Evolutionary conservation across 1,284 basidiomycete genomes (phyloP).

Genomic region (Butyriboletus appendiculatus): DNA sequence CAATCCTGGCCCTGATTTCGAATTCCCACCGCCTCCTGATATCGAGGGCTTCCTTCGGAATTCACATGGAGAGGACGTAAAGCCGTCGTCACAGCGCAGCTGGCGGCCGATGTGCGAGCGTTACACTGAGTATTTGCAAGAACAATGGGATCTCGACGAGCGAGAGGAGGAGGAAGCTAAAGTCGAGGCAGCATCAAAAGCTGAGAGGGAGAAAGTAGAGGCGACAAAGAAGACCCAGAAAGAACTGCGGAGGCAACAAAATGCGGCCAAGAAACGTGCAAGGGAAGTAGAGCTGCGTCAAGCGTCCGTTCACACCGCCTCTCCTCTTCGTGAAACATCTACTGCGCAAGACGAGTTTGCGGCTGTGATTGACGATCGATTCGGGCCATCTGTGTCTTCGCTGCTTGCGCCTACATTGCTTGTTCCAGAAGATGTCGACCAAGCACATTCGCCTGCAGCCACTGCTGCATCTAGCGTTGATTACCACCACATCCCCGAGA

Average conservation of each 20-base stretch:
- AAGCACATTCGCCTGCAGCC: conserved; percentile 49
- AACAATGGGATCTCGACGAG: conserved; percentile 72
- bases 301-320: conserved; percentile 28
- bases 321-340: conserved; percentile 31
- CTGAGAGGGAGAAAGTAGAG: conserved; percentile 45
- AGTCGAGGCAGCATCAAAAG: conserved; percentile 40
- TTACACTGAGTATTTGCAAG: conserved; percentile 75
- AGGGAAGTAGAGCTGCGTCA: conserved; percentile 36
- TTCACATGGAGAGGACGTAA: conserved; percentile 34
- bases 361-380: conserved; percentile 25
- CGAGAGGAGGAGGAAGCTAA: conserved; percentile 64
- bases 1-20: conserved; percentile 89
- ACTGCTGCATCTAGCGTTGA: conserved; percentile 51
- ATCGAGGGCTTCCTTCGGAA: conserved; percentile 62
- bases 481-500: conserved; percentile 34
- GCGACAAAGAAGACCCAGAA: conserved; percentile 51
- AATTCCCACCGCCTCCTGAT: conserved; percentile 73
- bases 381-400: conserved; percentile 25
- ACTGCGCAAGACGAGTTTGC: conserved; percentile 22
- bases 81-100: conserved; percentile 40
- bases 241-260: conserved; percentile 51
- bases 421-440: conserved; percentile 30
- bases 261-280: conserved; percentile 52
- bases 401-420: conserved; percentile 20
- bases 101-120: conserved; percentile 82